A percentile compares a stretch with the other conserved stretches of the same genome.
Evolutionary conservation across 306 rosid species (phyloP).

Genomic region (Fagus sylvatica): DNA sequence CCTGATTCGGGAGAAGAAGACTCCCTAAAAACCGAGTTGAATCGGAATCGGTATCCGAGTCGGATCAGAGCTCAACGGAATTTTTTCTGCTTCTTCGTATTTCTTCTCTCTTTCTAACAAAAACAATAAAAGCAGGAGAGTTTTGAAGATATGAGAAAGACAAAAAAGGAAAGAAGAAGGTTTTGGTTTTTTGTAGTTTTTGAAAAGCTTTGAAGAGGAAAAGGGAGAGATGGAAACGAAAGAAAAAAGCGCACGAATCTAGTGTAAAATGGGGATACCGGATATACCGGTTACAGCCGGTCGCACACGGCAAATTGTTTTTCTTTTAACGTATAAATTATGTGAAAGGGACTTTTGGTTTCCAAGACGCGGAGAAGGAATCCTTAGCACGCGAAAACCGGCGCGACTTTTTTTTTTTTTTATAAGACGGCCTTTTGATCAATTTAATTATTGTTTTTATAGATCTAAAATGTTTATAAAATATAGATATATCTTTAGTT

Average conservation of each 20-base stretch:
- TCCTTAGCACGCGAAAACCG: neutral
- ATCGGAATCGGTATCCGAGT: conserved; percentile 17
- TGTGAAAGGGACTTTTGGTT: neutral
- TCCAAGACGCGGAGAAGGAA: conserved; percentile 32
- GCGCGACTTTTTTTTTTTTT: neutral
- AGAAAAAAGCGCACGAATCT: too few relatives aligned
- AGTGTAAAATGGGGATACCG: neutral
- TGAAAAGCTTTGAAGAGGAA: neutral
- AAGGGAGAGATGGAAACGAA: neutral
- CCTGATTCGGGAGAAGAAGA: conserved; percentile 10
- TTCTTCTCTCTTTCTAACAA: neutral
- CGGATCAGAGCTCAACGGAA: neutral
- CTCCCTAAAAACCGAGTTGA: conserved; percentile 37
- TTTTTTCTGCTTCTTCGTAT: neutral
- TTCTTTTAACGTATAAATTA: neutral
- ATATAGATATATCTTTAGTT: too few relatives aligned
- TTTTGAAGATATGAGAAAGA: neutral
- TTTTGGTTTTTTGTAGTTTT: neutral
- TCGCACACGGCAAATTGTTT: neutral
- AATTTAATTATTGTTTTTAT: too few relatives aligned
- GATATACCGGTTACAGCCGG: conserved; percentile 47
- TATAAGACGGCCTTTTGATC: too few relatives aligned
- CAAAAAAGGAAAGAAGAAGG: too few relatives aligned
- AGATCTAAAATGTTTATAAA: too few relatives aligned
- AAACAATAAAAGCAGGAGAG: neutral